These are phyloP conservation scores for Amaranthus cruentus DNA, from an alignment of 148 eudicot genomes.

Conservation along the genomic window DNA sequence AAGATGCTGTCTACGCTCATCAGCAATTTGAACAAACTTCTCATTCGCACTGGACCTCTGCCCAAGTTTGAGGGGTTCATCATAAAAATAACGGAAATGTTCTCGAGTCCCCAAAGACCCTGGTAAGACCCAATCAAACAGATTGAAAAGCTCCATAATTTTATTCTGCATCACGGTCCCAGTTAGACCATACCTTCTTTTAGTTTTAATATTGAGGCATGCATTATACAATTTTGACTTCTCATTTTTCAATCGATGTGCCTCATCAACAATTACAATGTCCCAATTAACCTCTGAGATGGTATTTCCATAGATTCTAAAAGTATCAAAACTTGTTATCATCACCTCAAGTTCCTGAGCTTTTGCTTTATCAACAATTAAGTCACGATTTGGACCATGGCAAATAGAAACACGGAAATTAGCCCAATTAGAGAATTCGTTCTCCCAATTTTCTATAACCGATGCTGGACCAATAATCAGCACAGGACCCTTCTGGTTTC, in stretches of 20 bases:
- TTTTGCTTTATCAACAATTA: slow-evolving; percentile 68
- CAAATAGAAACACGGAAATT: slow-evolving; percentile 71
- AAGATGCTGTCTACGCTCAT: slow-evolving; percentile 78
- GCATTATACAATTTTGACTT: slow-evolving; percentile 78
- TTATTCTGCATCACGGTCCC: slow-evolving; percentile 98
- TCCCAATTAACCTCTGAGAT: slow-evolving; percentile 71
- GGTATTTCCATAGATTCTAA: slow-evolving; percentile 60
- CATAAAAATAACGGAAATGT: slow-evolving; percentile 91
- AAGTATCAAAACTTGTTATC: slow-evolving; percentile 93
- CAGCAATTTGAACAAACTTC: slow-evolving; percentile 69
- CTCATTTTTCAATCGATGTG: slow-evolving; percentile 90
- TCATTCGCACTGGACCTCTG: slow-evolving; percentile 90
- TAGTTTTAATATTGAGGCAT: slow-evolving; percentile 65
- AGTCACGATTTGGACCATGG: slow-evolving; percentile 88
- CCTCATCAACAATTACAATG: slow-evolving; percentile 83
- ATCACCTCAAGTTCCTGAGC: slow-evolving; percentile 60
- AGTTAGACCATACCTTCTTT: slow-evolving; percentile 80
- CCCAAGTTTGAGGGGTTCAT: slow-evolving; percentile 93
- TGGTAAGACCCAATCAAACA: slow-evolving; percentile 90
- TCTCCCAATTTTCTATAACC: slow-evolving; percentile 88
- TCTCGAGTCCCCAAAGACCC: slow-evolving; percentile 87
- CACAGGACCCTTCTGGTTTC: slow-evolving; percentile 57
- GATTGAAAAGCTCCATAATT: slow-evolving; percentile 90
- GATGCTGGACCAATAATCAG: slow-evolving; percentile 84
- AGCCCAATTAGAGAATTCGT: slow-evolving; percentile 87